phyloP scores from a whole-genome alignment of 2,329 filamentous ascomycete genomes.

The Metarhizium sp. region DNA sequence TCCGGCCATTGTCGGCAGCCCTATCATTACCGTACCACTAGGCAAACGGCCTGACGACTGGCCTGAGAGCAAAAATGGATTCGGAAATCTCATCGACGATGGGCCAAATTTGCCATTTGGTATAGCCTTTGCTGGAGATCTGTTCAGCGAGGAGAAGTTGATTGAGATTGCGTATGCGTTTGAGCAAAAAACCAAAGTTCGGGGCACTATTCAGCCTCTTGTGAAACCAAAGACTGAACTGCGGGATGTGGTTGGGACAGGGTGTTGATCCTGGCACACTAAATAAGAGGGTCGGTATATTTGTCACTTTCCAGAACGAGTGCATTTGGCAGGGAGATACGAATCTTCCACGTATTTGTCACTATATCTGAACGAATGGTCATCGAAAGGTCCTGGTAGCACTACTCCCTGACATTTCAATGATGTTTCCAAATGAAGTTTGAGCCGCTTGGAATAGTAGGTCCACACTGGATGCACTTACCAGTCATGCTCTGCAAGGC shows the following conservation, averaged over 20 bases:
- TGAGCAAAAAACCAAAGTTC: constrained; percentile 44
- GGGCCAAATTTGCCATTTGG: constrained; percentile 54
- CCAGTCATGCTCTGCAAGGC: background rate
- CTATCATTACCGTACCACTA: constrained; percentile 52
- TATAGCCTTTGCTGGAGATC: constrained; percentile 48
- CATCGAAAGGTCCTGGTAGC: no score
- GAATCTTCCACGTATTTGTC: no score
- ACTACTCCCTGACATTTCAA: no score
- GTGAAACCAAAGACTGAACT: constrained; percentile 23
- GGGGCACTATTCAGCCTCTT: constrained; percentile 17
- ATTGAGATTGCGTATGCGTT: constrained; percentile 60
- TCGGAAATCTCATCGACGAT: constrained; percentile 35
- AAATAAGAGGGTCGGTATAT: no score
- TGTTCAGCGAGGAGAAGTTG: constrained; percentile 50
- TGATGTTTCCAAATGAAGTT: no score
- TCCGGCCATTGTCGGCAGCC: constrained; percentile 48
- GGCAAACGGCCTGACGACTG: constrained; percentile 46
- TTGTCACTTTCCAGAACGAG: no score
- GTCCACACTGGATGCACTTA: background rate
- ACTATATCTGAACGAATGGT: no score
- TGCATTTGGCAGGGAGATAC: no score
- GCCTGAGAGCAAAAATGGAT: constrained; percentile 31
- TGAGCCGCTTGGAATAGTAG: background rate
- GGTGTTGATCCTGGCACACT: background rate
- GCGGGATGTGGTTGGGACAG: constrained; percentile 10